Evolutionary conservation across 1,284 basidiomycete genomes (phyloP).

Genomic region (Xanthoconium separans): DNA sequence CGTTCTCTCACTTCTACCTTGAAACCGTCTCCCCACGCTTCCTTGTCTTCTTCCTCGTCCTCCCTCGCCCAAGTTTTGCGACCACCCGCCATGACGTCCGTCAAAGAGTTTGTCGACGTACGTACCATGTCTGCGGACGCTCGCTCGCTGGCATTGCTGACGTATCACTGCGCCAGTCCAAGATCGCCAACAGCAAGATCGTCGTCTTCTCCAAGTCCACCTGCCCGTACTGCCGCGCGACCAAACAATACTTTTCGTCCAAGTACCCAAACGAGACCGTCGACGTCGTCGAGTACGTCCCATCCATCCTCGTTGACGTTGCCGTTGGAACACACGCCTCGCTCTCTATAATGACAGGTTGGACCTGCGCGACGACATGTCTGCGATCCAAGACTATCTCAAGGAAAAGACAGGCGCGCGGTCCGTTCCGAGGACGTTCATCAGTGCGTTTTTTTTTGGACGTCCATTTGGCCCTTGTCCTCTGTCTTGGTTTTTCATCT

Average conservation of each 20-base stretch:
- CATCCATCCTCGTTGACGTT: too few species aligned
- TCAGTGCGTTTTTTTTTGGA: constrained; percentile 15
- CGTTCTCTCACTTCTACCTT: constrained; percentile 15
- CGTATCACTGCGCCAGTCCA: constrained; percentile 35
- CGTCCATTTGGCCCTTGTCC: too few species aligned
- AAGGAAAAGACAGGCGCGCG: constrained; percentile 19
- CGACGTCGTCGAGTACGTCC: constrained; percentile 58
- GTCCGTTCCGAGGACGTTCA: constrained; percentile 30
- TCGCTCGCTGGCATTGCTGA: too few species aligned
- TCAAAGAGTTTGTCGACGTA: constrained; percentile 44
- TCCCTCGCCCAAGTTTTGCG: constrained; percentile 5
- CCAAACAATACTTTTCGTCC: constrained; percentile 54
- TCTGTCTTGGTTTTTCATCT: too few species aligned
- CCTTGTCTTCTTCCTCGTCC: not conserved
- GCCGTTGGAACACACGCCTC: too few species aligned
- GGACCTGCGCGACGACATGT: constrained; percentile 17
- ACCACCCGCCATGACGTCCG: constrained; percentile 31
- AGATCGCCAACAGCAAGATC: constrained; percentile 58
- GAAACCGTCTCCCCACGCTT: constrained; percentile 3
- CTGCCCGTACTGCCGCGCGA: constrained; percentile 60
- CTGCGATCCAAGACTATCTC: constrained; percentile 26
- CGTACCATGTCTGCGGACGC: constrained; percentile 4
- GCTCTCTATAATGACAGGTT: constrained; percentile 9
- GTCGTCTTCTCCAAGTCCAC: constrained; percentile 70
- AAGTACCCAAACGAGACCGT: constrained; percentile 50